These are phyloP conservation scores for Penicillium sp. DNA, from an alignment of 2,329 filamentous ascomycete species.

Conservation along the genomic window DNA sequence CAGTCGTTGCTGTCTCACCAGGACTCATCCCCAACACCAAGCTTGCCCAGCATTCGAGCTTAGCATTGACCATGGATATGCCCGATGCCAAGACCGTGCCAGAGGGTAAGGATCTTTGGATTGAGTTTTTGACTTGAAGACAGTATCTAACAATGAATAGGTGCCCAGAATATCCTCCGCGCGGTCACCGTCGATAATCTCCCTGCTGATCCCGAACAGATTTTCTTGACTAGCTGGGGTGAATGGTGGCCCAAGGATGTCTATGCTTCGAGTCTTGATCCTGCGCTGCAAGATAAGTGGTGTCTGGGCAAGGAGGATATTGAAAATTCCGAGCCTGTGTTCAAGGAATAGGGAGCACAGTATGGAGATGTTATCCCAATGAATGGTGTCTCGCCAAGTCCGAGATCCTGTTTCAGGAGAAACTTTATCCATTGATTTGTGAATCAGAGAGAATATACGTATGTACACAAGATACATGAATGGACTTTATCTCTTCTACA, in stretches of 20 bases:
- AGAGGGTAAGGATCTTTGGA: slow-evolving; percentile 13
- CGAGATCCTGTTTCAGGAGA: background rate
- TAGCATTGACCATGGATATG: slow-evolving; percentile 21
- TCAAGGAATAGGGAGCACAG: background rate
- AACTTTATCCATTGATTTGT: background rate
- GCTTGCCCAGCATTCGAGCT: slow-evolving; percentile 11
- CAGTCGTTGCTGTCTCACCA: slow-evolving; percentile 22
- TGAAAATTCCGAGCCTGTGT: slow-evolving; percentile 16
- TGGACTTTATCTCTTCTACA: background rate
- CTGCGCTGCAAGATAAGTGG: slow-evolving; percentile 22
- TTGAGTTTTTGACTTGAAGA: background rate
- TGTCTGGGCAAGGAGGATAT: slow-evolving; percentile 23
- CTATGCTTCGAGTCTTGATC: slow-evolving; percentile 19
- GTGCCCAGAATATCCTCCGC: slow-evolving; percentile 22
- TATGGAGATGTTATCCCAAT: background rate
- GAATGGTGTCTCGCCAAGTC: background rate
- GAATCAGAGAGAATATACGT: background rate
- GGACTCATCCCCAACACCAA: slow-evolving; percentile 21
- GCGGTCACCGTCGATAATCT: slow-evolving; percentile 17
- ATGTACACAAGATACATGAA: background rate
- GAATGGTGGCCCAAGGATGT: slow-evolving; percentile 29
- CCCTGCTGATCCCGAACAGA: slow-evolving; percentile 21
- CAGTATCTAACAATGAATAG: slow-evolving; percentile 9
- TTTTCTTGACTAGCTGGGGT: slow-evolving; percentile 29
- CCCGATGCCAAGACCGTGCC: slow-evolving; percentile 24